Conservation (phyloP, 352 stramenopile species). For the Phytophthora melonis region DNA sequence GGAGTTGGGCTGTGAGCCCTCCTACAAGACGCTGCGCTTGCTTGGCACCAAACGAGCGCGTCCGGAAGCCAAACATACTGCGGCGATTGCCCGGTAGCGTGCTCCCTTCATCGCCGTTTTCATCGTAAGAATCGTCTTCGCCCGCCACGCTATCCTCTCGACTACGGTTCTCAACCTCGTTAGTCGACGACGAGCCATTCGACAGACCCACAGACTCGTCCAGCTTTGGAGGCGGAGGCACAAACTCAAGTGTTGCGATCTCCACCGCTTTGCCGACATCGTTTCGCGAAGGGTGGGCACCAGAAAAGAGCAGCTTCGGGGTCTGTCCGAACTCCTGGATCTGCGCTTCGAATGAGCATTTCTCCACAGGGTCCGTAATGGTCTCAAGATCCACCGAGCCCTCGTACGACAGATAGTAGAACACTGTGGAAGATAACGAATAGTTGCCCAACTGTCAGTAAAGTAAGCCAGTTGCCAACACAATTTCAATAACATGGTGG, state of each 20-base stretch:
- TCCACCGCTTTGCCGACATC: slow-evolving; percentile 66
- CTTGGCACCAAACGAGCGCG: slow-evolving; percentile 63
- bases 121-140: slow-evolving; percentile 30
- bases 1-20: slow-evolving; percentile 79
- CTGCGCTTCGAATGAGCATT: slow-evolving; percentile 94
- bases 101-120: slow-evolving; percentile 41
- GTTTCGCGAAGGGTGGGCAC: slow-evolving; percentile 71
- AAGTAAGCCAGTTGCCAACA: slow-evolving; percentile 8
- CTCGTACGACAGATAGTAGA: slow-evolving; percentile 92
- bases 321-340: slow-evolving; percentile 95
- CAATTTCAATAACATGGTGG: not conserved
- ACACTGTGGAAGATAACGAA: slow-evolving; percentile 56
- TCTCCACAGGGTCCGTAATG: slow-evolving; percentile 91
- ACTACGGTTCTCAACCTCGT: slow-evolving; percentile 27
- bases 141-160: slow-evolving; percentile 26
- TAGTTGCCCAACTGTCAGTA: not conserved
- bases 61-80: slow-evolving; percentile 82
- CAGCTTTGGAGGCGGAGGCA: slow-evolving; percentile 44
- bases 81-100: slow-evolving; percentile 36
- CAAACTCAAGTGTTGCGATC: slow-evolving; percentile 57
- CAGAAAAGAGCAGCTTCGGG: slow-evolving; percentile 79
- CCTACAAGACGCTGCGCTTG: slow-evolving; percentile 80
- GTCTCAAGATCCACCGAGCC: slow-evolving; percentile 87
- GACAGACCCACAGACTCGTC: slow-evolving; percentile 29
- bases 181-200: slow-evolving; percentile 31